phyloP scores from a whole-genome alignment of 1,284 basidiomycete species.

The Marasmius oreades region DNA sequence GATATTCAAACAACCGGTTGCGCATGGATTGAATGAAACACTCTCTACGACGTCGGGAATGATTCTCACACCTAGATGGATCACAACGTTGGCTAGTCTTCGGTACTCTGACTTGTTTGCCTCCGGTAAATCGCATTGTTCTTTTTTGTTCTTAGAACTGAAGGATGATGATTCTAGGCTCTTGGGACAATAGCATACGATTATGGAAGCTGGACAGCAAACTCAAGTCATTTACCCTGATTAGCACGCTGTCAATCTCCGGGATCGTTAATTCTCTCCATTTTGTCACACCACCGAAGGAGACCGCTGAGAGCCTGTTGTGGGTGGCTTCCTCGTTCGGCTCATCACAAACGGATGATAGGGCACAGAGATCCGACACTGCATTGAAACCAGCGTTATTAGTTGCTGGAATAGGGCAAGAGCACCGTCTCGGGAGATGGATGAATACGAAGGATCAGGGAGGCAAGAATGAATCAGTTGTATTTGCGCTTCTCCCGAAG shows the following conservation, averaged over 20 bases:
- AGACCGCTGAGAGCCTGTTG: conserved; percentile 38
- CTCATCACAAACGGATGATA: conserved; percentile 12
- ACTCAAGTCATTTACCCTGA: conserved; percentile 70
- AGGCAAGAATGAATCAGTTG: conserved; percentile 70
- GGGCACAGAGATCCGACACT: conserved; percentile 14
- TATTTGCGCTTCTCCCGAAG: conserved; percentile 46
- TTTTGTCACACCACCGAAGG: conserved; percentile 60
- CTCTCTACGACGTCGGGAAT: conserved; percentile 71
- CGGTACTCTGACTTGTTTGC: conserved; percentile 91
- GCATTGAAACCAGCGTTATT: conserved; percentile 52
- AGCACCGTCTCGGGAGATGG: conserved; percentile 91
- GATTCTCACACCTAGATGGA: conserved; percentile 82
- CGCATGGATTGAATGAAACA: conserved; percentile 81
- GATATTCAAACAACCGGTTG: conserved; percentile 77
- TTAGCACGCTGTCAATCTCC: conserved; percentile 59
- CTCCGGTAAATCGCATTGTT: conserved; percentile 53
- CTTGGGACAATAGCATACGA: conserved; percentile 87
- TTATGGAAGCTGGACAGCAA: conserved; percentile 86
- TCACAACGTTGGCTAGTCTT: conserved; percentile 80
- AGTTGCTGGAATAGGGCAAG: conserved; percentile 81
- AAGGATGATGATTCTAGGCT: conserved; percentile 49
- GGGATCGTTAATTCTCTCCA: conserved; percentile 93
- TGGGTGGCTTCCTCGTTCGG: conserved; percentile 33
- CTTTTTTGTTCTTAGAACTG: not conserved
- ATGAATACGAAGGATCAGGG: conserved; percentile 63